A percentile compares a stretch with the other conserved stretches of the same genome.
These are phyloP conservation scores for Suillus subalutaceus DNA, from an alignment of 768 basidiomycete species.

Conservation along the genomic window DNA sequence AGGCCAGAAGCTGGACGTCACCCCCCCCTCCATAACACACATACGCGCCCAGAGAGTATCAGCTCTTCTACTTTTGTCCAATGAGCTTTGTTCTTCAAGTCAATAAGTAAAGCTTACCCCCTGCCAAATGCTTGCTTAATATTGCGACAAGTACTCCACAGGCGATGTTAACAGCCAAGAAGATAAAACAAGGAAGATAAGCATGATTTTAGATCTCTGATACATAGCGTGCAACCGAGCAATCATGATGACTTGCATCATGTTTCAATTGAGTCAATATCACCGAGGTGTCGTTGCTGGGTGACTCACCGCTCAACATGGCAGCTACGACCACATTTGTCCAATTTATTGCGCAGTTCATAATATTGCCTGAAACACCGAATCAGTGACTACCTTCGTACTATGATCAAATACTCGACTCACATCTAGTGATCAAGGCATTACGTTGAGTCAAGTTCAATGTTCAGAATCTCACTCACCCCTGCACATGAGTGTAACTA, in stretches of 20 bases:
- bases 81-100: background rate
- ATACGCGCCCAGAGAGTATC: background rate
- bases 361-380: background rate
- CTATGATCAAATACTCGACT: background rate
- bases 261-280: background rate
- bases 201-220: background rate
- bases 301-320: background rate
- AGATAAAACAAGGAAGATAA: background rate
- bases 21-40: no score
- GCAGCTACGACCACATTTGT: background rate
- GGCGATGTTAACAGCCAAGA: background rate
- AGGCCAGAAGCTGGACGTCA: background rate
- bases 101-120: background rate
- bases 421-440: background rate
- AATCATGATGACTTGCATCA: background rate
- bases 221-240: background rate
- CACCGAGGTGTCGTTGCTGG: background rate
- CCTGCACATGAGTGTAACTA: background rate
- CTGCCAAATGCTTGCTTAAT: accelerated
- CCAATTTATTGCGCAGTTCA: background rate
- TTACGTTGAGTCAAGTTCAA: background rate
- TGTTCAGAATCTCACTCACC: background rate
- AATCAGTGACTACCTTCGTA: background rate
- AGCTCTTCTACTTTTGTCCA: background rate
- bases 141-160: background rate